Conservation (phyloP, 2,329 filamentous ascomycete genomes). For the Penicillium sp. region DNA sequence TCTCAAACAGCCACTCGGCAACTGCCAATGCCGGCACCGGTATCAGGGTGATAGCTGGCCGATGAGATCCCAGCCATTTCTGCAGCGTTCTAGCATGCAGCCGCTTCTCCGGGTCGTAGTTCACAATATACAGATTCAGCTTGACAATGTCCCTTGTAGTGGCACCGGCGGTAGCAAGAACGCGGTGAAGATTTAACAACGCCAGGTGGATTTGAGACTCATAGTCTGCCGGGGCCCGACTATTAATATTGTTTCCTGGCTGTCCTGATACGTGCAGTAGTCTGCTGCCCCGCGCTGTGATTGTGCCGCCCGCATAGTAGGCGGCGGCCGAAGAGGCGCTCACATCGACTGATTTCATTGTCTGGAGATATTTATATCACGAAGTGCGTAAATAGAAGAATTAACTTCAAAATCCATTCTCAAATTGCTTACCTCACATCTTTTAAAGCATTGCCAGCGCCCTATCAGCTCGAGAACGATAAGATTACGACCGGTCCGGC, state of each 20-base stretch:
- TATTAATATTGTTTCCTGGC: neutral
- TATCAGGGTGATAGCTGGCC: slow-evolving; percentile 39
- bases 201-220: slow-evolving; percentile 5
- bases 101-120: neutral
- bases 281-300: too few species aligned
- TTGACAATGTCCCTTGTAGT: slow-evolving; percentile 3
- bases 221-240: neutral
- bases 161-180: neutral
- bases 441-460: too few species aligned
- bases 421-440: too few species aligned
- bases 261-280: too few species aligned
- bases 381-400: too few species aligned
- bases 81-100: neutral
- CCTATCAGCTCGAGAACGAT: too few species aligned
- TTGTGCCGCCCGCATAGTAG: too few species aligned
- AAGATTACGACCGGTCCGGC: too few species aligned
- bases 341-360: too few species aligned
- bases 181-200: neutral
- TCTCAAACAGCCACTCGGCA: slow-evolving; percentile 39
- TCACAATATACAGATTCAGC: slow-evolving; percentile 1
- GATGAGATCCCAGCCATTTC: slow-evolving; percentile 33
- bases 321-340: too few species aligned
- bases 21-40: slow-evolving; percentile 38
- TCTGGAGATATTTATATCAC: too few species aligned
- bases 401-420: too few species aligned